phyloP scores from a whole-genome alignment of 257 asterid genomes.

The Apocynum venetum region DNA sequence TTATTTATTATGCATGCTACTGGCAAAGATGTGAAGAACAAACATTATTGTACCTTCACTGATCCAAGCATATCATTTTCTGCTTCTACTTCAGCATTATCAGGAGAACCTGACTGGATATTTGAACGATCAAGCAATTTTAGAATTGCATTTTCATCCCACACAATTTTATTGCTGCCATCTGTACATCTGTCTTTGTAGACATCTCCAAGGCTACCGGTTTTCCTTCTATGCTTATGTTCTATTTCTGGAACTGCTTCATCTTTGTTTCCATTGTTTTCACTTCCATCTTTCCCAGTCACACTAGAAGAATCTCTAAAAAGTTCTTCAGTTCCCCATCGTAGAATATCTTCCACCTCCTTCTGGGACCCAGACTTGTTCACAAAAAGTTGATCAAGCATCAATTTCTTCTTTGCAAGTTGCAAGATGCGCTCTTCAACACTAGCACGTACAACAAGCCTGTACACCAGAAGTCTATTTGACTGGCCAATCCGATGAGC shows the following conservation, averaged over 20 bases:
- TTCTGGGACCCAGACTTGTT: constrained; percentile 91
- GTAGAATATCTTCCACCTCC: constrained; percentile 91
- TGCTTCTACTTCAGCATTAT: constrained; percentile 61
- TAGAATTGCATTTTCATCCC: constrained; percentile 84
- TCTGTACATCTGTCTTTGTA: constrained; percentile 88
- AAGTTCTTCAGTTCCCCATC: constrained; percentile 99
- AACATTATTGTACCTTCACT: constrained; percentile 56
- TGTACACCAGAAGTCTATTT: constrained; percentile 82
- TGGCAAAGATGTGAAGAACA: background rate
- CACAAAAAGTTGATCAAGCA: constrained; percentile 97
- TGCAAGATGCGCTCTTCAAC: constrained; percentile 98
- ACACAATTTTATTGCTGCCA: constrained; percentile 60
- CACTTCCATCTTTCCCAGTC: constrained; percentile 54
- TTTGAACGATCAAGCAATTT: constrained; percentile 90
- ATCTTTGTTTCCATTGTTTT: constrained; percentile 42
- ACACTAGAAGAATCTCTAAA: constrained; percentile 57
- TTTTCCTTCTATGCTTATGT: constrained; percentile 59
- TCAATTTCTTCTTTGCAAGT: constrained; percentile 94
- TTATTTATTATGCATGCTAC: background rate
- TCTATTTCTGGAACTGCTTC: constrained; percentile 53
- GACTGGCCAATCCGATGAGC: constrained; percentile 99
- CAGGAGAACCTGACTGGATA: constrained; percentile 66
- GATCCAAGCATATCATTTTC: constrained; percentile 96
- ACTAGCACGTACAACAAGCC: constrained; percentile 99
- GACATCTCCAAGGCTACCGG: constrained; percentile 97